Base-by-base conservation (phyloP, 192 early-diverging fungal species). In the Chytriomyces hyalinus region DNA sequence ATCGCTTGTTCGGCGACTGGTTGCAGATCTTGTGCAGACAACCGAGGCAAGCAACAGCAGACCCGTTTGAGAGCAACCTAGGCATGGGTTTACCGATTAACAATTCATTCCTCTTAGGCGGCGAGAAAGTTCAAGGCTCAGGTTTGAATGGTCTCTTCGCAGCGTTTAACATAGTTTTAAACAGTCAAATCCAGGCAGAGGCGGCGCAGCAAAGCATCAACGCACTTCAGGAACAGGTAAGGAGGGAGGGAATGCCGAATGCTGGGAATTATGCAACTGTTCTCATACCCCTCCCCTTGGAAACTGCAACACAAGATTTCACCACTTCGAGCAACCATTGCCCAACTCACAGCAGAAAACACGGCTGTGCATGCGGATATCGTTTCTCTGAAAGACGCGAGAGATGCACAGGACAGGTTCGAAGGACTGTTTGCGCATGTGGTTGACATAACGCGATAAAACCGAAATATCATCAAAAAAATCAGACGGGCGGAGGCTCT, bases 301-400 rank as follows among this genome's bases (percentile, higher is more conserved):
- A 36, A 36, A 36, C 36, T 36, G 36, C 36, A 36, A 36, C 36
- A 9, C 6, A 57, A 87, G 80, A 61, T 81, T 11, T 51, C 65
- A 6, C 85, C 86, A 0, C 79, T 89, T 13, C 80, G 84, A n/a
- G 44, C 59, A 5, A 82, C 84, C 62, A 73, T 86, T 10, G 77
- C 78, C 15, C 70, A 78, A 7, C 68, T 89, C 50, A 86, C 84
- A 1, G 79, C 69, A 3, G 86, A 89, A 60, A 86, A 87, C 79
- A 86, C 83, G 61, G 15, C n/a, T 6, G 78, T 89, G 47, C 88
- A 89, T 75, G 45, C 64, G 17, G 87, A 88, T 24, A 59, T 84
- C 17, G 70, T 85, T 36, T 43, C 68, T 2, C 22, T 81, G 7
- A 66, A 72, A 13, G 87, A 88, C 67, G 81, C 78, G 43, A 73